Evolutionary conservation across 345 rosid species (phyloP).

Genomic region (Citrus australasica): DNA sequence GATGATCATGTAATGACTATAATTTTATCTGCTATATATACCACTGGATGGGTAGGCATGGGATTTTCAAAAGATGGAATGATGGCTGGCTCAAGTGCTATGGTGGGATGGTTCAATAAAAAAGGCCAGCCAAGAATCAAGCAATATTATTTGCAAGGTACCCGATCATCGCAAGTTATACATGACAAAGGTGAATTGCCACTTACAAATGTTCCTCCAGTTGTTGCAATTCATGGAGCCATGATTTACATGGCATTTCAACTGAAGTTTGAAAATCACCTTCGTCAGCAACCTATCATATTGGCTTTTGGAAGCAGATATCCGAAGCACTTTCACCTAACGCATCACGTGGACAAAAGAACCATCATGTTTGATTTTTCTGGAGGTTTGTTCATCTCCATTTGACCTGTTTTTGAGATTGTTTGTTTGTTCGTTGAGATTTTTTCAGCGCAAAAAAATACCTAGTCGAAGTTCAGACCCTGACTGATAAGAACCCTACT

Average conservation of each 20-base stretch:
- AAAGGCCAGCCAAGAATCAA: conserved; percentile 73
- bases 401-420: background rate
- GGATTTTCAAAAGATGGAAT: conserved; percentile 86
- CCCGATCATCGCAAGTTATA: conserved; percentile 51
- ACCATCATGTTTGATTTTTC: conserved; percentile 65
- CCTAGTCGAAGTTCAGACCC: background rate
- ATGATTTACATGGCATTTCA: conserved; percentile 79
- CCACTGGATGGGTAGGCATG: conserved; percentile 90
- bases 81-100: conserved; percentile 91
- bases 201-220: conserved; percentile 62
- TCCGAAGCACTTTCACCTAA: conserved; percentile 50
- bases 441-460: background rate
- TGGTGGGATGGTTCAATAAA: conserved; percentile 81
- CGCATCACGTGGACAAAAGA: conserved; percentile 68
- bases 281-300: conserved; percentile 56
- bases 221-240: conserved; percentile 68
- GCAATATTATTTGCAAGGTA: conserved; percentile 75
- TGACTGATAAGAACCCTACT: background rate
- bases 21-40: conserved; percentile 69
- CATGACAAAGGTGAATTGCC: conserved; percentile 74
- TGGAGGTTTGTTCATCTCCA: conserved; percentile 36
- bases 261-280: conserved; percentile 47
- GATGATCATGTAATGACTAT: conserved; percentile 65
- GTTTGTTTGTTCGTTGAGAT: background rate
- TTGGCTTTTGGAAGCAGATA: conserved; percentile 61